phyloP scores from a whole-genome alignment of 2,329 filamentous ascomycete species.

The Neofusicoccum sp. region DNA sequence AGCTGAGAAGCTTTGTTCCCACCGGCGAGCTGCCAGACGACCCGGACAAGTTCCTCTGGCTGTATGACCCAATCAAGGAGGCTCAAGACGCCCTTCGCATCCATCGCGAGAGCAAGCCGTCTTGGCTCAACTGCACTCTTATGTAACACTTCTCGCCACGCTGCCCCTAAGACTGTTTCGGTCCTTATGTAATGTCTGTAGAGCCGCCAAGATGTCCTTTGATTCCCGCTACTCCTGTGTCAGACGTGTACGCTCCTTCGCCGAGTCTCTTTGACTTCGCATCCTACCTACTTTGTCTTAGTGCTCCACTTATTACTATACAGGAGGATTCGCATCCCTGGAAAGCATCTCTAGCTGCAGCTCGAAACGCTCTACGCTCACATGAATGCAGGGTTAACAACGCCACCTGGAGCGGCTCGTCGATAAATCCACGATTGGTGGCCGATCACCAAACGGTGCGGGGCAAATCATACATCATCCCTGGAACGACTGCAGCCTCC shows the following conservation, averaged over 20 bases:
- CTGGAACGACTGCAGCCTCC: background rate
- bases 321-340: background rate
- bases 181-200: background rate
- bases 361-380: too few relatives aligned
- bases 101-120: background rate
- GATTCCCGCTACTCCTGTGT: background rate
- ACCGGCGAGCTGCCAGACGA: constrained; percentile 18
- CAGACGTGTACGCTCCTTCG: background rate
- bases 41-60: constrained; percentile 17
- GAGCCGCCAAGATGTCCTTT: background rate
- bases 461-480: background rate
- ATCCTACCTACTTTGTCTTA: background rate
- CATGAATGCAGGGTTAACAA: too few relatives aligned
- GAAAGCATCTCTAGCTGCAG: background rate
- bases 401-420: too few relatives aligned
- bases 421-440: too few relatives aligned
- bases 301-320: background rate
- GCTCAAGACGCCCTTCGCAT: constrained; percentile 4
- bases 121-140: background rate
- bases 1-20: constrained; percentile 15
- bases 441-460: background rate
- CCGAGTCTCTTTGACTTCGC: background rate
- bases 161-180: background rate
- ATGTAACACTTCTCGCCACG: background rate
- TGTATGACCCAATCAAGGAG: constrained; percentile 16